Conservation (phyloP, 2,329 filamentous ascomycete species). For the Ceratocystis eucalypticola region DNA sequence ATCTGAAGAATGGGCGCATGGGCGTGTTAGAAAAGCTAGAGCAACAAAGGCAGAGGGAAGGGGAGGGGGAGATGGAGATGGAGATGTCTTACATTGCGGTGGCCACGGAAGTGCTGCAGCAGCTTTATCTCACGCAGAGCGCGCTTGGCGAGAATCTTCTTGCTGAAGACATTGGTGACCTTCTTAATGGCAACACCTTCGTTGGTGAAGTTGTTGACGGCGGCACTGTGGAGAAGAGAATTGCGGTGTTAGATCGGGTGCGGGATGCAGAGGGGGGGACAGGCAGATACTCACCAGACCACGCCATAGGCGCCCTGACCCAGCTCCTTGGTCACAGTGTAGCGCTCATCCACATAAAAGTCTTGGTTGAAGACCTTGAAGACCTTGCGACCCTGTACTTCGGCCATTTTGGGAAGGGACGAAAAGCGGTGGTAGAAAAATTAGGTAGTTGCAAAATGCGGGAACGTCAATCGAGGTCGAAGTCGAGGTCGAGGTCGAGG, state of each 20-base stretch:
- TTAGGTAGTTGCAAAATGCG: neutral
- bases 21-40: neutral
- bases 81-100: slow-evolving; percentile 54
- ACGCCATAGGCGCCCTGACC: slow-evolving; percentile 98
- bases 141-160: slow-evolving; percentile 98
- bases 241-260: slow-evolving; percentile 16
- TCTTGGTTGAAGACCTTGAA: slow-evolving; percentile 99
- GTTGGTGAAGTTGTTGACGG: slow-evolving; percentile 76
- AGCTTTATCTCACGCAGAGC: slow-evolving; percentile 97
- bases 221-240: slow-evolving; percentile 47
- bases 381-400: slow-evolving; percentile 56
- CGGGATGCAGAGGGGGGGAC: slow-evolving; percentile 7
- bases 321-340: slow-evolving; percentile 96
- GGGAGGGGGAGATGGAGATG: neutral
- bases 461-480: too few species aligned
- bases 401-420: slow-evolving; percentile 26
- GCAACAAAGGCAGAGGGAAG: neutral
- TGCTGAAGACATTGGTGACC: slow-evolving; percentile 99
- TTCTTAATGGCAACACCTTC: slow-evolving; percentile 99
- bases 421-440: neutral
- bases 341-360: slow-evolving; percentile 95
- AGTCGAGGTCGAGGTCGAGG: too few species aligned
- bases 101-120: slow-evolving; percentile 88
- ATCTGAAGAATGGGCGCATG: slow-evolving; percentile 45
- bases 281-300: slow-evolving; percentile 57